Evolutionary conservation across 129 eudicot species (phyloP).

Genomic region (Centella asiatica): DNA sequence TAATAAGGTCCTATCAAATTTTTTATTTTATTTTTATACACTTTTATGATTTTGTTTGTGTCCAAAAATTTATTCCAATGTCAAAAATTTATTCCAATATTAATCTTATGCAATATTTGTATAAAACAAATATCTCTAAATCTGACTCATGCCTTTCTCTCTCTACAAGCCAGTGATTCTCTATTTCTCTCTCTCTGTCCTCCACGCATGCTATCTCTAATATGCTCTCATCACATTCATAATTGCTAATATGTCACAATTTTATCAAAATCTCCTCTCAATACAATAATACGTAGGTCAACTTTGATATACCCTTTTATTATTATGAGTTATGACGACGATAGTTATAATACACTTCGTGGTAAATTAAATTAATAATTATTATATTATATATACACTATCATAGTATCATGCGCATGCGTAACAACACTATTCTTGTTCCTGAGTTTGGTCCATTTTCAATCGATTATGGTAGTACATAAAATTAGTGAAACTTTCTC

Average conservation of each 20-base stretch:
- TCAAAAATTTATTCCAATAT: too few relatives aligned
- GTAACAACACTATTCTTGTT: background rate
- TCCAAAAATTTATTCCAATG: too few relatives aligned
- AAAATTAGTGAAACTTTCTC: background rate
- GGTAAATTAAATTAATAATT: too few relatives aligned
- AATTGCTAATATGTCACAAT: background rate
- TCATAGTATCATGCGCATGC: background rate
- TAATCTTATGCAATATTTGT: too few relatives aligned
- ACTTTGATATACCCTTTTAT: background rate
- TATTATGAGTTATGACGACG: background rate
- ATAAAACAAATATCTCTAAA: too few relatives aligned
- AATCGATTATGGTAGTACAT: background rate
- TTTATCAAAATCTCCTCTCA: background rate
- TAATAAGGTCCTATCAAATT: too few relatives aligned
- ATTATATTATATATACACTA: too few relatives aligned
- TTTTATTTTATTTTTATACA: too few relatives aligned
- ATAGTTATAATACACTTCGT: background rate
- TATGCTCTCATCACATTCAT: slow-evolving; percentile 15
- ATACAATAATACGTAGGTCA: slow-evolving; percentile 8
- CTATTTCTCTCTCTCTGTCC: background rate
- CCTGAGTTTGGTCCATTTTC: background rate
- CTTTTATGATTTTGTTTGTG: too few relatives aligned
- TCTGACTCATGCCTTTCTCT: background rate
- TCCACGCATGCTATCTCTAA: slow-evolving; percentile 16
- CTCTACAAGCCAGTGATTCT: background rate